A percentile compares a stretch with the other conserved stretches of the same genome.
These are phyloP conservation scores for Scleroderma bovista DNA, from an alignment of 768 basidiomycete species.

Conservation along the genomic window DNA sequence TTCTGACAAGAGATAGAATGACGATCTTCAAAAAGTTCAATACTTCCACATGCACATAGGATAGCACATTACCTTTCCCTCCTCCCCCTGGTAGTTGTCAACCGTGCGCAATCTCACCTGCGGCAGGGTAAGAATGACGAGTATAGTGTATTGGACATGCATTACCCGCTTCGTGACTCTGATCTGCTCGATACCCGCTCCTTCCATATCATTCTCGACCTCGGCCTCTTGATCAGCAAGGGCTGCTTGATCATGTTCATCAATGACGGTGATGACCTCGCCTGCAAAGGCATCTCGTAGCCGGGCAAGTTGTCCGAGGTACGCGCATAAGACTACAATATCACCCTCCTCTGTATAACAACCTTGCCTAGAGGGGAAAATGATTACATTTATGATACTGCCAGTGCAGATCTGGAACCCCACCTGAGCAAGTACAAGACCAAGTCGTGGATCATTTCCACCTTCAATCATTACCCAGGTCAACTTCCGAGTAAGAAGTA, in stretches of 20 bases:
- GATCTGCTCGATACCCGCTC: constrained; percentile 38
- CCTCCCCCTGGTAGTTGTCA: constrained; percentile 76
- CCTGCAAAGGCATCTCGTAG: constrained; percentile 37
- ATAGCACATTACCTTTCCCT: constrained; percentile 43
- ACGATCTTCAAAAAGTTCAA: constrained; percentile 42
- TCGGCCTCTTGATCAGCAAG: constrained; percentile 47
- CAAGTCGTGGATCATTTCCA: constrained; percentile 45
- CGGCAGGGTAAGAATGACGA: not conserved
- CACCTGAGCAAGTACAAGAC: constrained; percentile 46
- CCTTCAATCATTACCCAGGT: constrained; percentile 18
- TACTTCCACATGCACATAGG: not conserved
- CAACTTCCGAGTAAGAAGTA: constrained; percentile 1
- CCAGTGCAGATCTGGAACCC: not conserved
- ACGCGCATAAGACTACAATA: constrained; percentile 51
- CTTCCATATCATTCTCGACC: constrained; percentile 29
- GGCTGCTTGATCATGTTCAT: constrained; percentile 62
- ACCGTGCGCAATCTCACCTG: constrained; percentile 69
- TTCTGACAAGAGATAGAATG: constrained; percentile 70
- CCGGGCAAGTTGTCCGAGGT: constrained; percentile 45
- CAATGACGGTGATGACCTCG: constrained; percentile 58
- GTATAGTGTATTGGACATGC: not conserved
- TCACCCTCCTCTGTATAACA: constrained; percentile 42
- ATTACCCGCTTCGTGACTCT: constrained; percentile 48
- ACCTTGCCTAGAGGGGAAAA: constrained; percentile 35
- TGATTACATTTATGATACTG: not conserved